Evolutionary conservation across 495 filamentous ascomycete genomes (phyloP).

Genomic region (Aspergillus olivimuriae): DNA sequence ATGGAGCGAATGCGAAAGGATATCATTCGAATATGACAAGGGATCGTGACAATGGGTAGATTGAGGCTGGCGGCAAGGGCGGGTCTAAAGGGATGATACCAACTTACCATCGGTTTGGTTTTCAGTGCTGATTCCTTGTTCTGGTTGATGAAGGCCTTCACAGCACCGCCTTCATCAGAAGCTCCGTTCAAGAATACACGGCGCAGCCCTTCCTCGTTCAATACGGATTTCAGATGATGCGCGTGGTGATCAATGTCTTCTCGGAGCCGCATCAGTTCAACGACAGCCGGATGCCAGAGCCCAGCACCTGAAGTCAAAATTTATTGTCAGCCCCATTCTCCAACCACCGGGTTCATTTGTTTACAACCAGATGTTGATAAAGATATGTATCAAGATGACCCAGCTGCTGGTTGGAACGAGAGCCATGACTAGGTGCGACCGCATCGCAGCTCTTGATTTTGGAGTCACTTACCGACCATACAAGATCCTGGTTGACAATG

Average conservation of each 20-base stretch:
- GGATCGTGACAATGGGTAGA: too few relatives aligned
- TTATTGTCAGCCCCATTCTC: constrained; percentile 21
- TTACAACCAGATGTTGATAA: too few relatives aligned
- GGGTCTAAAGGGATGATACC: background rate
- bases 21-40: too few relatives aligned
- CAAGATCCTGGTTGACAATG: constrained; percentile 54
- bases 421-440: background rate
- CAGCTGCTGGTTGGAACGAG: background rate
- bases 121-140: constrained; percentile 73
- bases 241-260: constrained; percentile 66
- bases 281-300: constrained; percentile 66
- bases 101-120: constrained; percentile 73
- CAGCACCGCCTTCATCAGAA: constrained; percentile 49
- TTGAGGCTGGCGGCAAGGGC: too few relatives aligned
- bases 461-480: constrained; percentile 51
- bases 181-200: constrained; percentile 56
- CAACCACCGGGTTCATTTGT: background rate
- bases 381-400: too few relatives aligned
- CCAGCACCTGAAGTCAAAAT: constrained; percentile 71
- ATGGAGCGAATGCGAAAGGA: too few relatives aligned
- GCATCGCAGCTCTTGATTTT: background rate
- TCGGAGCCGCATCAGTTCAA: constrained; percentile 56
- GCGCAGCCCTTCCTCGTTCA: constrained; percentile 52
- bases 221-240: constrained; percentile 55
- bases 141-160: constrained; percentile 59